Evolutionary conservation across 1,284 basidiomycete genomes (phyloP), one percentile per base, ranked within the genome.

Genomic region (Inonotus hispidus): DNA sequence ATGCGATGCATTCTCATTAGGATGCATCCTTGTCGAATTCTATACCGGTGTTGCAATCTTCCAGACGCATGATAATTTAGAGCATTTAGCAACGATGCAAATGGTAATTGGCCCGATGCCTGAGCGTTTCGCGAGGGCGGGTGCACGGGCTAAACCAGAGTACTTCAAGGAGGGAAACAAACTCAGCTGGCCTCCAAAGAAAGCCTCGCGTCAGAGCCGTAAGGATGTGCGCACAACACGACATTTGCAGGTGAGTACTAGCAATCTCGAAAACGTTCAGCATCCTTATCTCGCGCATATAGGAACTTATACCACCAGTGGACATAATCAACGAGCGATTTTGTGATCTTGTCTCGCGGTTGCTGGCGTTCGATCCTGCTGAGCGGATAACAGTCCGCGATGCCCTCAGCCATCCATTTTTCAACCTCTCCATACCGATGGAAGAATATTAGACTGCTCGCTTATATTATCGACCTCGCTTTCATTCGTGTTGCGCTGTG

Each of bases 1-100:
- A 0, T 99, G 97, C 75, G 97, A 99, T 75, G 93, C 92, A 29
- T 99, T 98, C 79, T 99, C 97, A 11, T 83, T 99, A 58, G 97
- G 97, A 6, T 99, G 97, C 76, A 99, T 99, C 68, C 84, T 99
- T 14, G 94, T 99, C 64, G 97, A 99, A 74, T 98, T 99, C 72
- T 97, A 88, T 76, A 99, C 97, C 2, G 97, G 97, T 38, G 88
- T 96, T 50, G 97, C 97, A 3, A 81, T 99, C 35, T 99, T 98
- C 78, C 97, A 99, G 74, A 99, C 97, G 0, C 96, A 98, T 71
- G 96, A 99, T 76, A 99, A 99, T 72, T 83, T 99, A 11, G 97
- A 99, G 72, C 97, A 99, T 73, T 85, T 99, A 6, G 97, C 97
- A 47, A 99, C 99, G 97, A 99, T 99, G 97, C 95, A 99, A 74